Base-by-base conservation (phyloP, 2,329 filamentous ascomycete species). In the Aureobasidium sp. region DNA sequence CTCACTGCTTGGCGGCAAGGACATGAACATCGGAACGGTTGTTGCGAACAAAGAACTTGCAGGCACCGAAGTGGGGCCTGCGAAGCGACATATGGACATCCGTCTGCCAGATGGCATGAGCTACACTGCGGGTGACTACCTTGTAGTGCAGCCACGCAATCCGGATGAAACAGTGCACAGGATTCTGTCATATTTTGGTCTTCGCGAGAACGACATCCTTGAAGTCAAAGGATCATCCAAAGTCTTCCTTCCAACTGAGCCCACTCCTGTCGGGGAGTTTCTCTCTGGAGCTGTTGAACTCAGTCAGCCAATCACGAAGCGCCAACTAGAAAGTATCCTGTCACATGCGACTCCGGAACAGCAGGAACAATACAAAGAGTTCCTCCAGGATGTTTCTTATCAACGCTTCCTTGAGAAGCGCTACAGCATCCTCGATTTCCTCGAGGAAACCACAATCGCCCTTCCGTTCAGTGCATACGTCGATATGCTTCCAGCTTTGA, bases 61-160 rank as follows among this genome's bases (percentile, higher is more conserved):
- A 37, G 84, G 80, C 1, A 71, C 79, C 0, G 73, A 75, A 0
- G 78, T 75, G 0, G 79, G 77, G 27, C 76, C 82, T 0, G 75
- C 76, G 37, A 91, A 90, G 76, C 81, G 83, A 15, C 74, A 78
- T 61, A 74, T 78, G 32, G 75, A 78, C 62, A 71, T 79, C 59
- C 71, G 73, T 49, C 67, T 79, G 8, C 77, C 77, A 1, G 73
- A 71, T 1, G 74, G 71, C 10, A 75, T 84, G 78, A 80, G 79
- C 0, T 93, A 92, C 73, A 80, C 82, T 41, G 82, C 86, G 1
- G 89, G 89, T 15, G 89, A 93, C 69, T 92, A 94, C 70, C 80
- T 92, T 1, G 86, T 87, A 0, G 63, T 71, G 5, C 64, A 67
- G 3, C 89, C 89, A 0, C 74, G 89, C 34, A 93, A 92, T 70